Base-by-base conservation (phyloP, 2,329 filamentous ascomycete genomes). In the Aspergillus felis region DNA sequence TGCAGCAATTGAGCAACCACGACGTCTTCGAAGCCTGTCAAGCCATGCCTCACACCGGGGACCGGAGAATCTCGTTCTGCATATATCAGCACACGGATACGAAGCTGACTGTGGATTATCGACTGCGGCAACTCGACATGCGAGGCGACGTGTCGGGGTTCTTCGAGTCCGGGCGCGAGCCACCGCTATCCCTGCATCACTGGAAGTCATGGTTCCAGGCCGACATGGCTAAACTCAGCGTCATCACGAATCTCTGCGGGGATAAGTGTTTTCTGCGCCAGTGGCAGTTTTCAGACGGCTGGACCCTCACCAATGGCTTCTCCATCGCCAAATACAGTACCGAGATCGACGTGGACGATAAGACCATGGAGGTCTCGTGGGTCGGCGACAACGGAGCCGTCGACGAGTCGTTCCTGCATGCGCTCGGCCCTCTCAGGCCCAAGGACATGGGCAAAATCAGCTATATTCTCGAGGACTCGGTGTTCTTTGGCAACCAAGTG, bases 131-230 rank as follows among this genome's bases (percentile, higher is more conserved):
- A 68, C 76, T 86, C 54, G 84, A 87, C 65, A 72, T 86, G 60
- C 73, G 72, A 38, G 78, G 76, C 35, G 84, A 87, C 58, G 69
- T 79, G 24, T 80, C 81, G 1, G 85, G 84, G 0, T 85, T 86
- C 65, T 87, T 85, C 67, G 84, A 87, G 71, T 79, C 80, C 2
- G 82, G 82, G 1, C 70, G 78, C 25, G 65, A 66, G 29, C 71
- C 75, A n/a, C 80, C 82, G 0, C 71, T 86, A 12, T 84, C 80
- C 51, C 72, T 87, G 6, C 84, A 87, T 67, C 84, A 87, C 73
- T 87, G 84, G 83, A 86, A 85, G 68, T 82, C 79, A 12, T 86
- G 84, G 82, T 84, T 84, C 70, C 64, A 76, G 8, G 68, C 66
- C 25, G 71, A 76, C 56, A 83, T 85, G 46, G 76, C 78, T 50